Evolutionary conservation across 495 filamentous ascomycete genomes (phyloP).

Genomic region (Penicillium arizonense): DNA sequence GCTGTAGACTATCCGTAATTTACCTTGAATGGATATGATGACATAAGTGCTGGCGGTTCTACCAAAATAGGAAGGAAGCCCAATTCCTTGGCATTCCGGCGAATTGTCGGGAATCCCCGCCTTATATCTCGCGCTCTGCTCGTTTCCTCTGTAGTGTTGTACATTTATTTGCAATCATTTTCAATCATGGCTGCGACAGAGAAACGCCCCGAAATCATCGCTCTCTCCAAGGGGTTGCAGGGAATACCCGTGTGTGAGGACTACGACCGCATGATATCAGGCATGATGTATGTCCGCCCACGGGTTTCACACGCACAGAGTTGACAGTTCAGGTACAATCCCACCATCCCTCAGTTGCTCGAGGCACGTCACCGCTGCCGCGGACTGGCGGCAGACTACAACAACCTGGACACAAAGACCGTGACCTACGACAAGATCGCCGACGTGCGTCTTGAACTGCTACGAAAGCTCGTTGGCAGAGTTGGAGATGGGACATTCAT

Average conservation of each 20-base stretch:
- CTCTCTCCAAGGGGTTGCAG: constrained; percentile 36
- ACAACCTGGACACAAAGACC: constrained; percentile 42
- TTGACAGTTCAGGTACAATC: constrained; percentile 37
- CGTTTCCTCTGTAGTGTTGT: not conserved
- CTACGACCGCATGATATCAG: constrained; percentile 55
- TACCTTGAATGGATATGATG: not conserved
- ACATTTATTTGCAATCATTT: not conserved
- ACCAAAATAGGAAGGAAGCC: constrained; percentile 3
- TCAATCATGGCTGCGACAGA: constrained; percentile 35
- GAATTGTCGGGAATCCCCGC: not conserved
- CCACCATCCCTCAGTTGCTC: constrained; percentile 35
- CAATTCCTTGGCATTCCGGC: not conserved
- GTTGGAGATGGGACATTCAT: constrained; percentile 45
- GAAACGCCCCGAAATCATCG: constrained; percentile 46
- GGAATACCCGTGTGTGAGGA: constrained; percentile 47
- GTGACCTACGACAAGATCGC: constrained; percentile 36
- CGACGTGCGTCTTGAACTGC: constrained; percentile 32
- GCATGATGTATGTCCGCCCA: constrained; percentile 44
- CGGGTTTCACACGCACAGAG: not conserved
- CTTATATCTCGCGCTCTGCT: not conserved
- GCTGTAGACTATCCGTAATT: not conserved
- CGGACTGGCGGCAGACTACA: constrained; percentile 43
- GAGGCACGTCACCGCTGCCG: constrained; percentile 47
- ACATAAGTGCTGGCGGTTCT: not conserved
- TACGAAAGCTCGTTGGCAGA: constrained; percentile 40